phyloP scores from a whole-genome alignment of 805 yeast species.

The Scheffersomyces ergatensis region DNA sequence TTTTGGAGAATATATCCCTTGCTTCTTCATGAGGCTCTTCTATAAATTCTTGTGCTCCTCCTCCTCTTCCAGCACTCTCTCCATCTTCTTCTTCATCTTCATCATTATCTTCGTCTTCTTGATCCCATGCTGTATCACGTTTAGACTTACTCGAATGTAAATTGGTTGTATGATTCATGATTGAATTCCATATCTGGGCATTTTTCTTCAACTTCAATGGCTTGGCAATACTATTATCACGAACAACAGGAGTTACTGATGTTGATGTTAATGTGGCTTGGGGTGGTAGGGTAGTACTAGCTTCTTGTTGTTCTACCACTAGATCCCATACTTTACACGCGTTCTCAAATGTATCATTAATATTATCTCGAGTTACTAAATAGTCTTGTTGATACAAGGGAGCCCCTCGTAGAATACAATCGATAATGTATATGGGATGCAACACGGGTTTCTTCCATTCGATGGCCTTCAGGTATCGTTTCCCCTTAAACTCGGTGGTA shows the following conservation, averaged over 20 bases:
- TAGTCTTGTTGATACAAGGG: slow-evolving; percentile 41
- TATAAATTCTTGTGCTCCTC: background rate
- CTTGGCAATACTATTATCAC: background rate
- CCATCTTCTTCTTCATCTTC: slow-evolving; percentile 4
- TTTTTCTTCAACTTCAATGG: slow-evolving; percentile 15
- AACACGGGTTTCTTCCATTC: slow-evolving; percentile 53
- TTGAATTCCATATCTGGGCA: slow-evolving; percentile 42
- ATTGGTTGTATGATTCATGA: slow-evolving; percentile 29
- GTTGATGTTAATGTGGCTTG: background rate
- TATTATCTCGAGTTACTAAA: slow-evolving; percentile 19
- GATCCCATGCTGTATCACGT: slow-evolving; percentile 25
- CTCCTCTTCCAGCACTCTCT: background rate
- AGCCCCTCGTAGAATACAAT: slow-evolving; percentile 44
- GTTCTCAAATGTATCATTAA: slow-evolving; percentile 5
- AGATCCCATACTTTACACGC: slow-evolving; percentile 37
- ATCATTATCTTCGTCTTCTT: slow-evolving; percentile 12
- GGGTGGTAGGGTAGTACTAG: no score
- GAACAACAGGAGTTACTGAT: background rate
- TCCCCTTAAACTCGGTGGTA: slow-evolving; percentile 51
- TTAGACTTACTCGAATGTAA: slow-evolving; percentile 8
- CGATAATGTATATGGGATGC: slow-evolving; percentile 51
- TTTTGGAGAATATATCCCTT: background rate
- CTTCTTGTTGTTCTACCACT: background rate
- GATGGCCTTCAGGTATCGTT: slow-evolving; percentile 48
- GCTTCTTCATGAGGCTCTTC: background rate